Conservation (phyloP, 2,329 filamentous ascomycete species). For the Trichoderma koningiopsis region DNA sequence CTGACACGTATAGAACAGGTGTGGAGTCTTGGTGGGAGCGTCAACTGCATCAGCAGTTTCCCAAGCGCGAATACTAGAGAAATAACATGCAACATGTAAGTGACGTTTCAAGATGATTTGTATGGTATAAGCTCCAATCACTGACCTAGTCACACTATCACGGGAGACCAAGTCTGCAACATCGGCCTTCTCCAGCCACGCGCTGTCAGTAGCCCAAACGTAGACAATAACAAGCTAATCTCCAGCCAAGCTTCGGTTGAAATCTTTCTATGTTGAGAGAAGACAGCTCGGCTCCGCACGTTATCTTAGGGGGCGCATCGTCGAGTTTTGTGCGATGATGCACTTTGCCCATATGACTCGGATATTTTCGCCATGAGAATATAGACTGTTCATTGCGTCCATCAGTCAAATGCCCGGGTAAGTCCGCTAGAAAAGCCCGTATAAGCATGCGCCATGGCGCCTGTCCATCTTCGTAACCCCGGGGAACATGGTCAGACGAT, state of each 20-base stretch:
- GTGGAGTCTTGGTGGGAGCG: not conserved
- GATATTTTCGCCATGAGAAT: not conserved
- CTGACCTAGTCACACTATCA: slow-evolving; percentile 15
- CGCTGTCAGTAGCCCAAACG: slow-evolving; percentile 6
- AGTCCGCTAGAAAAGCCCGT: slow-evolving; percentile 3
- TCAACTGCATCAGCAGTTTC: slow-evolving; percentile 8
- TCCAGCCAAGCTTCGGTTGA: not conserved
- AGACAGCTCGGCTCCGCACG: slow-evolving; percentile 12
- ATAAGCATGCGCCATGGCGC: slow-evolving; percentile 20
- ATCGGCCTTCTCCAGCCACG: slow-evolving; percentile 8
- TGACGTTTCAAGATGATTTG: no score
- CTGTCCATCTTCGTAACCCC: slow-evolving; percentile 11
- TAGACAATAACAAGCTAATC: slow-evolving; percentile 17
- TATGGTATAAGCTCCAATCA: not conserved
- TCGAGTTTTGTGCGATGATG: slow-evolving; percentile 6
- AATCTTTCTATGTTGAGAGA: not conserved
- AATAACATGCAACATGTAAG: no score
- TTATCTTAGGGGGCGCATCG: slow-evolving; percentile 17
- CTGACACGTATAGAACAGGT: slow-evolving; percentile 7
- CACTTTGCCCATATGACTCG: not conserved
- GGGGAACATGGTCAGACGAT: slow-evolving; percentile 12
- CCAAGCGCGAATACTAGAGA: slow-evolving; percentile 14
- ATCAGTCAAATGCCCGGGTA: not conserved
- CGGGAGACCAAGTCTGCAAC: not conserved
- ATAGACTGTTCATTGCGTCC: not conserved